Evolutionary conservation across 2,329 filamentous ascomycete species (phyloP).

Genomic region (Arachnomyces sp.): DNA sequence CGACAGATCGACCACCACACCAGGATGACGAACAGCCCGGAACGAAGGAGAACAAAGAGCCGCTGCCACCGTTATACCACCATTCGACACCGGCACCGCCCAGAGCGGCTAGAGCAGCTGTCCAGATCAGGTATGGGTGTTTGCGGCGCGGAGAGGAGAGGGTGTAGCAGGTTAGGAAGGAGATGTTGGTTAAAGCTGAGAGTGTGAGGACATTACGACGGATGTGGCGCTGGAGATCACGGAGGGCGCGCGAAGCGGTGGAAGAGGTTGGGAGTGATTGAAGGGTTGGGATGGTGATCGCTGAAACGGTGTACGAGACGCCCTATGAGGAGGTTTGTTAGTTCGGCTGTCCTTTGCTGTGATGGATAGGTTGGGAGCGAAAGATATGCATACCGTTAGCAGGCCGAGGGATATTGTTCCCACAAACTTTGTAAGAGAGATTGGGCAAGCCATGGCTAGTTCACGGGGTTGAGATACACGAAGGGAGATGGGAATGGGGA

Average conservation of each 20-base stretch:
- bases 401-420: slow-evolving; percentile 84
- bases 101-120: slow-evolving; percentile 53
- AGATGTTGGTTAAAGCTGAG: slow-evolving; percentile 59
- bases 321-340: slow-evolving; percentile 50
- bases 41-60: slow-evolving; percentile 22
- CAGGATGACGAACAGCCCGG: too few relatives aligned
- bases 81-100: slow-evolving; percentile 53
- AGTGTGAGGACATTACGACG: slow-evolving; percentile 60
- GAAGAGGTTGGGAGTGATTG: slow-evolving; percentile 71
- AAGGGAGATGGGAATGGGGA: slow-evolving; percentile 18
- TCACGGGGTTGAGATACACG: too few relatives aligned
- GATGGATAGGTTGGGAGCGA: slow-evolving; percentile 3
- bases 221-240: slow-evolving; percentile 56
- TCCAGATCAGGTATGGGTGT: slow-evolving; percentile 89
- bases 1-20: slow-evolving; percentile 3
- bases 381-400: slow-evolving; percentile 61
- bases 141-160: slow-evolving; percentile 66
- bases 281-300: slow-evolving; percentile 70
- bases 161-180: slow-evolving; percentile 69
- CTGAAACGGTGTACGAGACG: slow-evolving; percentile 75
- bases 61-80: slow-evolving; percentile 54
- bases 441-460: slow-evolving; percentile 55
- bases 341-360: slow-evolving; percentile 8
- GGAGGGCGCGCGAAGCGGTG: slow-evolving; percentile 62
- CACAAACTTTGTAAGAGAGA: slow-evolving; percentile 83